phyloP scores from a whole-genome alignment of 208 protist genomes.

The Herpetomonas samuelpessoai region DNA sequence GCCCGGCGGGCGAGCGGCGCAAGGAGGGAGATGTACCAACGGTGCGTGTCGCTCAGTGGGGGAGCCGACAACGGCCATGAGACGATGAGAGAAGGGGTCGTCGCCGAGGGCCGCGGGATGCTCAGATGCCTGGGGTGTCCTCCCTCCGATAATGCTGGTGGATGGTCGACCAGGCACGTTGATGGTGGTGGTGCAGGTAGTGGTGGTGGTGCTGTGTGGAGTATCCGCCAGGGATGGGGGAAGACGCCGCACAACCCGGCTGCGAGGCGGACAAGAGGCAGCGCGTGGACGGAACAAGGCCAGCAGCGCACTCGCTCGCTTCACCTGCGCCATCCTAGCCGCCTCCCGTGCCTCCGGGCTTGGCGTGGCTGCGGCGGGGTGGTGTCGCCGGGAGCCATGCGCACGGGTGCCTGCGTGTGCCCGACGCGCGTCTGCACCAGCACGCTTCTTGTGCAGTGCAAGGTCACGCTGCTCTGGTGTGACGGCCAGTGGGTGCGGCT shows the following conservation, averaged over 20 bases:
- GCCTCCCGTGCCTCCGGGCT: background rate
- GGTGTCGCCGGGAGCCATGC: too few species aligned
- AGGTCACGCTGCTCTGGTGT: background rate
- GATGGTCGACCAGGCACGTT: too few species aligned
- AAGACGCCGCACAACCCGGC: slow-evolving; percentile 8
- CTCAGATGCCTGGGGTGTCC: too few species aligned
- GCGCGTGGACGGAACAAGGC: slow-evolving; percentile 28
- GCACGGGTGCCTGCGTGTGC: too few species aligned
- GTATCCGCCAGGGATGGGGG: too few species aligned
- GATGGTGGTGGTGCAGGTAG: too few species aligned
- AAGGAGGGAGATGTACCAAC: background rate
- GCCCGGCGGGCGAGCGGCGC: too few species aligned
- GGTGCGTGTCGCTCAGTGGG: background rate
- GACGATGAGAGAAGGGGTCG: background rate
- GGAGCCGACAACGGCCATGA: background rate
- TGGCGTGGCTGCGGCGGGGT: background rate
- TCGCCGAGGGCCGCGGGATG: too few species aligned
- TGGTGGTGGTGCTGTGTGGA: too few species aligned
- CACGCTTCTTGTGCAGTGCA: background rate
- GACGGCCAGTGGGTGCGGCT: background rate
- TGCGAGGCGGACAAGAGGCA: slow-evolving; percentile 27
- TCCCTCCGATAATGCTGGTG: too few species aligned
- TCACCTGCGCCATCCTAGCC: slow-evolving; percentile 10
- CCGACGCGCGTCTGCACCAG: too few species aligned
- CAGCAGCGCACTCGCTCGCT: slow-evolving; percentile 19